phyloP scores from a whole-genome alignment of 2,329 filamentous ascomycete genomes.

The Shiraia sp. region DNA sequence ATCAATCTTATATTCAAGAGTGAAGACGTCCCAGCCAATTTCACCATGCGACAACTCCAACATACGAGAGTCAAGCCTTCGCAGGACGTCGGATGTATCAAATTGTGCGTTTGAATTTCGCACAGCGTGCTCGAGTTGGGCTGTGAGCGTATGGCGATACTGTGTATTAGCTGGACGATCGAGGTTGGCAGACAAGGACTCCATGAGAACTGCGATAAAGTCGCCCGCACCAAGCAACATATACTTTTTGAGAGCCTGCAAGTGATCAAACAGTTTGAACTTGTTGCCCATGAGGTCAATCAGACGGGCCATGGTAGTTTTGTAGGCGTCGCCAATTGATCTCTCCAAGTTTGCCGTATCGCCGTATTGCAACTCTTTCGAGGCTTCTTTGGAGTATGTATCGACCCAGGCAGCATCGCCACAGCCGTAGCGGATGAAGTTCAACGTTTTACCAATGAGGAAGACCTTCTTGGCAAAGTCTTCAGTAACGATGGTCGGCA shows the following conservation, averaged over 20 bases:
- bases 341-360: constrained; percentile 89
- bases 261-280: constrained; percentile 91
- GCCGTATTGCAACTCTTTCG: constrained; percentile 88
- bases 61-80: constrained; percentile 95
- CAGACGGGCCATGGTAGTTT: constrained; percentile 93
- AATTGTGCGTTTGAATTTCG: constrained; percentile 96
- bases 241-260: constrained; percentile 91
- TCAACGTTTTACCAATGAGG: constrained; percentile 94
- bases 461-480: constrained; percentile 98
- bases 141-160: constrained; percentile 93
- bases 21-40: constrained; percentile 99
- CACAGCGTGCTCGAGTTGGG: constrained; percentile 97
- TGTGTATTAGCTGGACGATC: constrained; percentile 96
- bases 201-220: constrained; percentile 96
- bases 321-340: constrained; percentile 96
- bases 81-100: constrained; percentile 87
- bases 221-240: constrained; percentile 93
- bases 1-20: constrained; percentile 97
- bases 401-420: constrained; percentile 95
- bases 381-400: constrained; percentile 88
- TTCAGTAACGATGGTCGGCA: constrained; percentile 88
- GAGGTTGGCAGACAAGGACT: constrained; percentile 88
- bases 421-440: constrained; percentile 96
- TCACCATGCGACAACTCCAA: constrained; percentile 94
- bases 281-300: constrained; percentile 94